These are phyloP conservation scores for Aspergillus pseudoterreus DNA, from an alignment of 2,329 filamentous ascomycete species.

Conservation along the genomic window DNA sequence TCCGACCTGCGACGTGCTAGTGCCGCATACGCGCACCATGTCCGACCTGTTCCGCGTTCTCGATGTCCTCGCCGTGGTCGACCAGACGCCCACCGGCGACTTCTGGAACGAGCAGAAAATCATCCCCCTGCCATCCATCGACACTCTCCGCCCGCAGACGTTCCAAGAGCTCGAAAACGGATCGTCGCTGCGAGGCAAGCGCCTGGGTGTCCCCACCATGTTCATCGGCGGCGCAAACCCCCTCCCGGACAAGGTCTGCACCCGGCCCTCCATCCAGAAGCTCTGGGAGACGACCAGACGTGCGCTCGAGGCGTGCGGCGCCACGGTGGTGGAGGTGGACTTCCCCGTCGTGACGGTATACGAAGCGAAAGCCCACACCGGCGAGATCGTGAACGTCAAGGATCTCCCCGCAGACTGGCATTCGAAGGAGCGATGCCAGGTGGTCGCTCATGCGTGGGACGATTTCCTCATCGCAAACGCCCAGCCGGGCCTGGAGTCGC, in stretches of 20 bases:
- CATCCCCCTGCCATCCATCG: conserved; percentile 37
- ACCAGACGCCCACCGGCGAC: conserved; percentile 43
- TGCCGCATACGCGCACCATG: conserved; percentile 51
- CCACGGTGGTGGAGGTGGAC: conserved; percentile 29
- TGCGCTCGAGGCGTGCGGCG: conserved; percentile 28
- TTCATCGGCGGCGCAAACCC: conserved; percentile 43
- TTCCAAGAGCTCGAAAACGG: conserved; percentile 27
- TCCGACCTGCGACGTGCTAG: conserved; percentile 53
- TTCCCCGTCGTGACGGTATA: conserved; percentile 32
- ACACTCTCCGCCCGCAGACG: conserved; percentile 30
- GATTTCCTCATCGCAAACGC: conserved; percentile 46
- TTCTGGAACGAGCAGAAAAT: conserved; percentile 54
- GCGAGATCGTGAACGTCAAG: conserved; percentile 37
- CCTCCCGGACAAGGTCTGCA: conserved; percentile 31
- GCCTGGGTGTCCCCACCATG: conserved; percentile 50
- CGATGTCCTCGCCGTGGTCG: conserved; percentile 45
- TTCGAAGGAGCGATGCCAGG: conserved; percentile 44
- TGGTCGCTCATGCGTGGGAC: conserved; percentile 52
- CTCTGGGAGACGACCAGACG: conserved; percentile 29
- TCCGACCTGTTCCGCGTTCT: conserved; percentile 50
- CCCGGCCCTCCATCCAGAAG: conserved; percentile 37
- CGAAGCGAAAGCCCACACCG: conserved; percentile 31
- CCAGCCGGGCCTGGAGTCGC: conserved; percentile 35
- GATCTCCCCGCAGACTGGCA: conserved; percentile 47
- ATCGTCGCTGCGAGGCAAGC: conserved; percentile 40